Conservation (phyloP, 345 rosid species). For the Murraya koenigii region DNA sequence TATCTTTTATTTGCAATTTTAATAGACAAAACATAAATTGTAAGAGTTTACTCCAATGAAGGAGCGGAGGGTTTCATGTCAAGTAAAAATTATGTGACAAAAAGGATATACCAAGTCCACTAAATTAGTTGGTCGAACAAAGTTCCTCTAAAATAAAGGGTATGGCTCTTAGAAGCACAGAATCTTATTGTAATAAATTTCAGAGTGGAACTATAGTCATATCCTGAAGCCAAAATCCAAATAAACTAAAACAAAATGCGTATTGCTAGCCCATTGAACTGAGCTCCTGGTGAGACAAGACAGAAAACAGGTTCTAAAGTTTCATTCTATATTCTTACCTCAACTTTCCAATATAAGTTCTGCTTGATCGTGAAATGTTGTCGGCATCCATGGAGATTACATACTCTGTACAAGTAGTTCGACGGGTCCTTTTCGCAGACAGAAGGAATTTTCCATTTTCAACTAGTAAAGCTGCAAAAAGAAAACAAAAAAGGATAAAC, state of each 20-base stretch:
- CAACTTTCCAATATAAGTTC: conserved; percentile 62
- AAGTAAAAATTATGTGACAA: not conserved
- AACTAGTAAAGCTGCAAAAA: conserved; percentile 45
- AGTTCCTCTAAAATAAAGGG: not conserved
- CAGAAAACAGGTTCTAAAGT: not conserved
- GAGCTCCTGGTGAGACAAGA: not conserved
- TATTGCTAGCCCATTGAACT: not conserved
- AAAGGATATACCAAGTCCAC: not conserved
- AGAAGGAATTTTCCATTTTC: conserved; percentile 77
- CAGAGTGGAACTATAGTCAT: not conserved
- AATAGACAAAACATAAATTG: not conserved
- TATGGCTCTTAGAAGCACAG: not conserved
- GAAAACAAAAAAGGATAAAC: not conserved
- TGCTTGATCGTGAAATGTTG: conserved; percentile 65
- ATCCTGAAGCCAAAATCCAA: not conserved
- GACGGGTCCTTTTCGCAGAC: conserved; percentile 61
- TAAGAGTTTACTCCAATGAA: not conserved
- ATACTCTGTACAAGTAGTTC: conserved; percentile 68
- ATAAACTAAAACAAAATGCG: not conserved
- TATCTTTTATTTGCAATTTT: not conserved
- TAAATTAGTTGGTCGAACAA: not conserved
- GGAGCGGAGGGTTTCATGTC: not conserved
- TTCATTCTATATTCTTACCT: conserved; percentile 36
- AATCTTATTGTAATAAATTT: not conserved
- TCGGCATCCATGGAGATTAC: conserved; percentile 69